These are phyloP conservation scores for Macrophomina phaseolina DNA, from an alignment of 2,329 filamentous ascomycete species.

Conservation along the genomic window DNA sequence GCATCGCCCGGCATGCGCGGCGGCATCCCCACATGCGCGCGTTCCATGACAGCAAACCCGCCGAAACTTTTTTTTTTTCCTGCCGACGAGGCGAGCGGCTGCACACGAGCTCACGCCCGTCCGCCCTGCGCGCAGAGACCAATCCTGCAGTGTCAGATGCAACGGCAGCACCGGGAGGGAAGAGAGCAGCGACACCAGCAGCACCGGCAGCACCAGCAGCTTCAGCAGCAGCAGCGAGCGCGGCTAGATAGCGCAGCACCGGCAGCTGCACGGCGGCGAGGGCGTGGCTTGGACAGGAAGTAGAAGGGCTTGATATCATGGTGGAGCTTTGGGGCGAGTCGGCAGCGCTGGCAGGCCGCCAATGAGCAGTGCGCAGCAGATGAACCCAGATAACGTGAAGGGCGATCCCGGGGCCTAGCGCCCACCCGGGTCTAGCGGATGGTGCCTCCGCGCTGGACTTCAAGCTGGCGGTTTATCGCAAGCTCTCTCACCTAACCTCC, in stretches of 20 bases:
- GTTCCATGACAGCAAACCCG: neutral
- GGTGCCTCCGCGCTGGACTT: constrained; percentile 25
- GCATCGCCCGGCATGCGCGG: constrained; percentile 7
- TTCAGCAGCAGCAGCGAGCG: neutral
- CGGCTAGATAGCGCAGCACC: neutral
- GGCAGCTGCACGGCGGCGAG: neutral
- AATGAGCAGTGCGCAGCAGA: neutral
- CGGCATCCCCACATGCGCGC: constrained; percentile 12
- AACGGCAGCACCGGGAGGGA: neutral
- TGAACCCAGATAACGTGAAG: constrained; percentile 23
- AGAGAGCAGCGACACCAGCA: neutral
- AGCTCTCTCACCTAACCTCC: neutral
- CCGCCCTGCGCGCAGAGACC: neutral
- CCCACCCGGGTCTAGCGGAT: constrained; percentile 17
- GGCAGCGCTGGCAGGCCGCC: neutral
- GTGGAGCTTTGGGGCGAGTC: constrained; percentile 5
- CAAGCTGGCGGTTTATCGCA: constrained; percentile 25
- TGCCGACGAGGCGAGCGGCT: constrained; percentile 3
- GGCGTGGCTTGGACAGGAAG: neutral
- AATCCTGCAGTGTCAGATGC: neutral
- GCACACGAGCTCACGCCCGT: constrained; percentile 1
- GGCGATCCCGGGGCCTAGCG: constrained; percentile 23
- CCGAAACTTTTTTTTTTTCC: constrained; percentile 14
- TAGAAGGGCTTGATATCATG: constrained; percentile 19
- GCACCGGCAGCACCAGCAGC: neutral